These are phyloP conservation scores for Sporobolomyces roseus DNA, from an alignment of 768 basidiomycete genomes.

Conservation along the genomic window DNA sequence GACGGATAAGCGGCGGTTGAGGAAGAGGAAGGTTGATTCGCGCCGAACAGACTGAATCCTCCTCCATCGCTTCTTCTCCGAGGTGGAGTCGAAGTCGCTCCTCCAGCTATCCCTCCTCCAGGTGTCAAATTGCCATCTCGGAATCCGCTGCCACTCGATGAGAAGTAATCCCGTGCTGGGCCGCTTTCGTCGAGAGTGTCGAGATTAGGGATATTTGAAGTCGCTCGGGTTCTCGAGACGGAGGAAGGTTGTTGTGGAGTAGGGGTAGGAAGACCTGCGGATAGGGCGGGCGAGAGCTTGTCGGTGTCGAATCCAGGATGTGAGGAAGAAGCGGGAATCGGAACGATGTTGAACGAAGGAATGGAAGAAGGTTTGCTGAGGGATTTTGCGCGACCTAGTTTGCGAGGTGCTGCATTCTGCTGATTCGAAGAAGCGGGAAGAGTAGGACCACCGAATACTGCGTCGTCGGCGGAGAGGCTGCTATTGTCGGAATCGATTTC, in stretches of 20 bases:
- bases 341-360: conserved; percentile 30
- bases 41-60: conserved; percentile 25
- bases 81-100: conserved; percentile 14
- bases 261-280: conserved; percentile 6
- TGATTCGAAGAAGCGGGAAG: not conserved
- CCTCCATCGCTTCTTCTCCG: conserved; percentile 7
- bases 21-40: not conserved
- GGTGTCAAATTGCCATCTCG: conserved; percentile 16
- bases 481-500: conserved; percentile 19
- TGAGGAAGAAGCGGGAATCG: conserved; percentile 31
- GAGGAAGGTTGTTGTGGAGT: not conserved
- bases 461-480: conserved; percentile 24
- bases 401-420: conserved; percentile 10
- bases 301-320: conserved; percentile 37
- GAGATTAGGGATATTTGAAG: conserved; percentile 19
- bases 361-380: conserved; percentile 33
- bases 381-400: conserved; percentile 25
- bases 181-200: conserved; percentile 33
- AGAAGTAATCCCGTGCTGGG: conserved; percentile 37
- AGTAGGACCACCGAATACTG: conserved; percentile 32
- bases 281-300: conserved; percentile 24
- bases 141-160: conserved; percentile 13
- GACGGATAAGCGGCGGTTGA: not conserved
- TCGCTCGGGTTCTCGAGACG: conserved; percentile 4
- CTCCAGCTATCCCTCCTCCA: not conserved